Evolutionary conservation across 1,284 basidiomycete genomes (phyloP), one percentile per base, ranked within the genome.

Genomic region (Porogramme epimiltina): DNA sequence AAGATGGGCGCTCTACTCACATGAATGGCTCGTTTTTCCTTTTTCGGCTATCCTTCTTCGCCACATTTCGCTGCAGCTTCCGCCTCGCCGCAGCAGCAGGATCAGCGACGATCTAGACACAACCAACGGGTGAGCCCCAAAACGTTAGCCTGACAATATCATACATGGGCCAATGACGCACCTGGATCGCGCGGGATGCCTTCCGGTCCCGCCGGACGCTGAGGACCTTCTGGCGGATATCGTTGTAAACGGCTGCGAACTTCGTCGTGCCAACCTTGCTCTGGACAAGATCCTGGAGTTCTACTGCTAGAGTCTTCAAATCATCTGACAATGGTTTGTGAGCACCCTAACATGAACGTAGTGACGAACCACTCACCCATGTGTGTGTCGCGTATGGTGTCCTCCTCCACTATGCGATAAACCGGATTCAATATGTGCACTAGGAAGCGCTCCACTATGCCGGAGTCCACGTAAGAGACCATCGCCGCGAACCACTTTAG

Each of bases 401-500:
- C 90, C 56, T 97, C 93, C 62, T 96, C 94, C 2, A 83, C 76
- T 43, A 98, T 81, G 16, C 95, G 87, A 68, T 96, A 92, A 1
- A 96, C 73, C 0, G 95, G 95, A 4, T 85, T 86, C 22, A 98
- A 75, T 37, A 98, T 87, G 63, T 97, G 93, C 1, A 87, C 78
- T 33, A 97, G 75, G 73, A 91, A 95, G 11, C 70, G 73, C 56
- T 87, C 82, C 0, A 92, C 73, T 33, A 77, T 70, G 0, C 65
- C 56, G 1, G 75, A 61, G 1, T 85, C 79, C 74, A 98, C 82
- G 62, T 84, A 74, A 8, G 88, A 85, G 3, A 83, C 73, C 82
- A 97, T 93, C 0, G 94, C 94, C 1, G 94, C 95, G 63, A 98
- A 97, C 87, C 93, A 96, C n/a, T 91, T 87, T 41, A 98, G 70